Evolutionary conservation across 306 rosid genomes (phyloP).

Genomic region (Vachellia pachyceras): DNA sequence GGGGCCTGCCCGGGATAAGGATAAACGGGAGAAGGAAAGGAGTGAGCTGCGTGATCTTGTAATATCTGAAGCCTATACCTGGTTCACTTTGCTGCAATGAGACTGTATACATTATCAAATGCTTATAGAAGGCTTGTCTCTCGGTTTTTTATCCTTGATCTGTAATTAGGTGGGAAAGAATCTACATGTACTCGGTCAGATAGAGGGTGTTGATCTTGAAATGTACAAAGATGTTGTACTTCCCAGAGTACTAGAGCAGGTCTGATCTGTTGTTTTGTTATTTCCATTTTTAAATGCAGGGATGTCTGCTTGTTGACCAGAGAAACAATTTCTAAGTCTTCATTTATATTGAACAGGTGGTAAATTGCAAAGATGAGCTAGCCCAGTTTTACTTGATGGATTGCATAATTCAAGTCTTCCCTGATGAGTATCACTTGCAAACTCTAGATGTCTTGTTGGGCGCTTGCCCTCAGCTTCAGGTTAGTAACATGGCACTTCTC

Average conservation of each 20-base stretch:
- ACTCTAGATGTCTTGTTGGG: conserved; percentile 88
- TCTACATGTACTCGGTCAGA: conserved; percentile 94
- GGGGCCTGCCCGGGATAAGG: conserved; percentile 83
- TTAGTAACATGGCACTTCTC: conserved; percentile 38
- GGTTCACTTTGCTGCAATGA: conserved; percentile 62
- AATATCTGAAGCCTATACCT: conserved; percentile 55
- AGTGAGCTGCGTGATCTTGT: conserved; percentile 83
- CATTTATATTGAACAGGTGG: conserved; percentile 58
- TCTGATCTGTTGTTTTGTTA: neutral
- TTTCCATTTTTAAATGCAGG: too few relatives aligned
- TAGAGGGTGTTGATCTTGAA: conserved; percentile 97
- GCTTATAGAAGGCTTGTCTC: conserved; percentile 52
- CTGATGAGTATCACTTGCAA: conserved; percentile 98
- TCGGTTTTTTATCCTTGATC: conserved; percentile 44
- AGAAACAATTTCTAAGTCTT: too few relatives aligned
- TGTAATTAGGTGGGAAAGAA: conserved; percentile 93
- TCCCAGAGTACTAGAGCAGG: conserved; percentile 99
- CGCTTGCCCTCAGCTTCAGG: conserved; percentile 99
- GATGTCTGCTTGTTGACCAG: too few relatives aligned
- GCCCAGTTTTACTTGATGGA: conserved; percentile 96
- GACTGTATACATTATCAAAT: conserved; percentile 41
- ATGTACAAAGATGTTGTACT: conserved; percentile 94
- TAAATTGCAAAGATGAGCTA: conserved; percentile 94
- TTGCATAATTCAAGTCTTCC: conserved; percentile 98
- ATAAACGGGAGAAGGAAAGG: conserved; percentile 79